Base-by-base conservation (phyloP, 2,329 filamentous ascomycete species). In the Periconia digitata region DNA sequence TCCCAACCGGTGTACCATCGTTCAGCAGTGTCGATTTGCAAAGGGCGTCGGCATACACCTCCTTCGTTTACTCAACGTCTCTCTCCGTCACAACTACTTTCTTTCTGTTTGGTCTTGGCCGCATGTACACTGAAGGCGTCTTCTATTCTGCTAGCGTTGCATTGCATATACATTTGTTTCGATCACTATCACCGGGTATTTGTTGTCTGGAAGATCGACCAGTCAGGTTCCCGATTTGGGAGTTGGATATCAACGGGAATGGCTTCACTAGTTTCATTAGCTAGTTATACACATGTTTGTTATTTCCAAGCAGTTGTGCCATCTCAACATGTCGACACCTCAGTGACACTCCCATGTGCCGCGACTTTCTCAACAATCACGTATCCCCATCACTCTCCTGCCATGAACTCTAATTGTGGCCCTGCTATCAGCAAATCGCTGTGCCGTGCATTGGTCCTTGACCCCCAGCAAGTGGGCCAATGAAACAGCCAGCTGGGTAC, bases 101-200 rank as follows among this genome's bases (percentile, higher is more conserved):
- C 3, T 32, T 32, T 10, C 10, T 6, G 12, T 32, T 13, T 10
- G 12, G 27, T 10, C 27, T 13, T 32, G 12, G 27, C 27, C 51
- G 41, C 39, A 38, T 20, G 37, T 40, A 41, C 42, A 24, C 16
- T 38, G 24, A n/a, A 16, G 20, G 48, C 34, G 21, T 43, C 16
- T 23, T 23, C 20, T 35, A 40, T 21, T 21, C 13, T 5, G 44
- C 42, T 48, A 44, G 47, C 44, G 42, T 52, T 50, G 53, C 50
- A 43, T 44, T 47, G 50, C 50, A 43, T 44, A 51, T 22, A 32
- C 27, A 45, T 49, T 47, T 50, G 39, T 45, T 48, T 15, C n/a
- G 12, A 7, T 12, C 10, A 13, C 27, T 32, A 10, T 12, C 27
- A 32, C 27, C 27, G 27, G 12, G 47, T 27, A 17, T 21, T 24